Base-by-base conservation (phyloP, 331 rosid genomes). In the Arachis monticola region DNA sequence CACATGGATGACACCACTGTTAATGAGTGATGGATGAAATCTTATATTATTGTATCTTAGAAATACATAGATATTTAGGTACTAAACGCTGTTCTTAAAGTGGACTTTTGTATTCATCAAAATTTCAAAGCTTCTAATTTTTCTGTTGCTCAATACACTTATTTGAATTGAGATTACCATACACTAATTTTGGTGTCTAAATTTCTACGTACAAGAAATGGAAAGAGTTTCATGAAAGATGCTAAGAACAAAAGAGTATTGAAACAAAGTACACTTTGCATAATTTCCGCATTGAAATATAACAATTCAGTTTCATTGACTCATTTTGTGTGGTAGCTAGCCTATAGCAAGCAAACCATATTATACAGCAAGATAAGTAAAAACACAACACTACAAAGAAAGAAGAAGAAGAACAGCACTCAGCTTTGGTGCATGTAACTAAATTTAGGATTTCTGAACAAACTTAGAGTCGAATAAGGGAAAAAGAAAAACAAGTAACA, bases 271-370 rank as follows among this genome's bases (percentile, higher is more conserved):
- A 57, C 4, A 7, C 51, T 6, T 51, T 14, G 63, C 69, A 77
- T 10, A 64, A 27, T 38, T 70, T 80, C 6, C 30, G 47, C 35
- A n/a, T 12, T 5, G 77, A 81, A 79, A 81, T 75, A 82, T 42
- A 69, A 75, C 60, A 30, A 71, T 75, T 75, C 65, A 61, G 67
- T 81, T 67, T 66, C 80, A 69, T 69, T 69, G 50, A 52, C 79
- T 79, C 74, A 77, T 72, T 9, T 69, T 69, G 47, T 62, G 60
- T 60, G 72, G 72, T 10, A 64, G 79, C 64, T 10, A 73, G 60
- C 79, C 69, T n/a, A 52, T 82, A 76, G 58, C 77, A 77, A 17
- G 59, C 66, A 59, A 3, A 41, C 46, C 51, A 64, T 45, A 66
- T 61, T 48, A 8, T 73, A 75, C 76, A 59, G 32, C 83, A 60